A percentile compares a stretch with the other conserved stretches of the same genome.
phyloP scores from a whole-genome alignment of 2,329 filamentous ascomycete species.

The Fusarium nodosum region DNA sequence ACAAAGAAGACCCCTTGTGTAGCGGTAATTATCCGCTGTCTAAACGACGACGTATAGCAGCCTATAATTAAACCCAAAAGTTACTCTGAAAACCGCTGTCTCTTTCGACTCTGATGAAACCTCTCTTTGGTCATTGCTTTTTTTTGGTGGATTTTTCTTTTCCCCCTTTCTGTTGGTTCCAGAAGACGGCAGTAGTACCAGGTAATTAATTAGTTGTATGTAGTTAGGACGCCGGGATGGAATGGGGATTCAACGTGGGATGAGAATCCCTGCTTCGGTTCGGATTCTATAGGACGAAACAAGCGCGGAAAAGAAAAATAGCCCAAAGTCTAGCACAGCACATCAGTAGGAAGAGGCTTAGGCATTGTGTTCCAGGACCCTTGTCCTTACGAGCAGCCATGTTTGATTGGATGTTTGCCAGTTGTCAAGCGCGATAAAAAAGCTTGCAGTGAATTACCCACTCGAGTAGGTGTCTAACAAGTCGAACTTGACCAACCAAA shows the following conservation, averaged over 20 bases:
- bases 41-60: not conserved
- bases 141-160: not conserved
- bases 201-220: not conserved
- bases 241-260: not conserved
- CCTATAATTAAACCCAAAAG: not conserved
- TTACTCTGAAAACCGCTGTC: not conserved
- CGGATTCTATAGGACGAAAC: conserved; percentile 31
- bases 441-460: not conserved
- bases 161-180: not conserved
- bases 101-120: no score
- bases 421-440: conserved; percentile 33
- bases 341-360: conserved; percentile 9
- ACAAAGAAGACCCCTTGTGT: not conserved
- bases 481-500: not conserved
- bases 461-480: not conserved
- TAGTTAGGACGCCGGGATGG: no score
- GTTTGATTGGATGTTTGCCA: conserved; percentile 20
- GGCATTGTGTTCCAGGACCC: conserved; percentile 17
- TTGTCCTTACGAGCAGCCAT: not conserved
- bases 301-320: conserved; percentile 24
- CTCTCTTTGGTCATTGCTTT: not conserved
- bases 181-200: not conserved
- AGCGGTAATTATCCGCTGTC: not conserved
- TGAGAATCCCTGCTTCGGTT: conserved; percentile 19
- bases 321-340: not conserved